Conservation (phyloP, 225 moss, liverwort and hornwort species). For the Polytrichum commune region DNA sequence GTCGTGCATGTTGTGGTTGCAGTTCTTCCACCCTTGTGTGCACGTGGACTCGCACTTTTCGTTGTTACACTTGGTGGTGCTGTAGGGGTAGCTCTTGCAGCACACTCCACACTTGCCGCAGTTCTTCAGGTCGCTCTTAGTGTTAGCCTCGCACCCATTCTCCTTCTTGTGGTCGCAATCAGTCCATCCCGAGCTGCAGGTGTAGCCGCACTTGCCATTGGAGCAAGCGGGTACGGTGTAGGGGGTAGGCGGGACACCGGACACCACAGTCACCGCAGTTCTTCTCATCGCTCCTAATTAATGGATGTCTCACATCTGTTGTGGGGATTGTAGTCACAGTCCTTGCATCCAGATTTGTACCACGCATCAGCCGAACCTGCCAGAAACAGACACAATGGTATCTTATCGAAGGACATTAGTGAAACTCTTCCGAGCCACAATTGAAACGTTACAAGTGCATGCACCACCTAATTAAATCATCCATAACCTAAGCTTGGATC, state of each 20-base stretch:
- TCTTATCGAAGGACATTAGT: neutral
- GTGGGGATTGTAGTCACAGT: slow-evolving; percentile 1
- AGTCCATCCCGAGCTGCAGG: neutral
- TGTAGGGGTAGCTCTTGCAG: neutral
- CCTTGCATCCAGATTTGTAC: neutral
- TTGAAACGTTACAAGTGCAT: neutral
- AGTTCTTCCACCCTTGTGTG: neutral
- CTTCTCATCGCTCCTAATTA: neutral
- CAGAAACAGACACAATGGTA: neutral
- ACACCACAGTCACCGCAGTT: slow-evolving; percentile 6
- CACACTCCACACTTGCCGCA: neutral
- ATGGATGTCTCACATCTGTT: slow-evolving; percentile 6
- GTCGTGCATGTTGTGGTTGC: slow-evolving; percentile 2
- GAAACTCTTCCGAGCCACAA: neutral
- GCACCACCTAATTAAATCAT: neutral
- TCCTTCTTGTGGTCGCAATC: neutral
- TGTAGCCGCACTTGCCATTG: neutral
- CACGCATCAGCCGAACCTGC: neutral
- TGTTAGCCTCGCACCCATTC: slow-evolving; percentile 1
- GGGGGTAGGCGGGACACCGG: neutral
- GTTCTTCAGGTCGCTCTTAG: neutral
- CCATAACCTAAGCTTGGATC: no score
- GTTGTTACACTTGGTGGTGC: slow-evolving; percentile 1
- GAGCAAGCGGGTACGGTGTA: neutral
- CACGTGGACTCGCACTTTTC: neutral